Percentiles rank a stretch among this genome's conserved stretches.
Evolutionary conservation across 352 stramenopile genomes (phyloP).

Genomic region (Phytopythium kandeliae): DNA sequence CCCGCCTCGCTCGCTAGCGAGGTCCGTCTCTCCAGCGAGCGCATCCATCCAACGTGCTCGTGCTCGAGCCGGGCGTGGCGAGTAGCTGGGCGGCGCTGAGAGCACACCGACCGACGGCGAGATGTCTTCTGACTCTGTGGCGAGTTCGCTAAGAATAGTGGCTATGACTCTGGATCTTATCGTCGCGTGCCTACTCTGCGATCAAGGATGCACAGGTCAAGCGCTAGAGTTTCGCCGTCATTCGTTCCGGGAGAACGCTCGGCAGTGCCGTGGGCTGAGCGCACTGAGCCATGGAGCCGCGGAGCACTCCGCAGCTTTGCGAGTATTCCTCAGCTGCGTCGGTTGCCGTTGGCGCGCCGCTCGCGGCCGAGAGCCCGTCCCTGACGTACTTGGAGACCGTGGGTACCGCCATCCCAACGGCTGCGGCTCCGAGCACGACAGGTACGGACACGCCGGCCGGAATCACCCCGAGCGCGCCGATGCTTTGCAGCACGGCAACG

Average conservation of each 20-base stretch:
- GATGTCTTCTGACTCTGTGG: too few species aligned
- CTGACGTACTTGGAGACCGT: not conserved
- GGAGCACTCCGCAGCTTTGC: not conserved
- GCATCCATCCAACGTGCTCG: not conserved
- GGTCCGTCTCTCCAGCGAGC: not conserved
- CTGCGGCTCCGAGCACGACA: not conserved
- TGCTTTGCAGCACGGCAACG: conserved; percentile 38
- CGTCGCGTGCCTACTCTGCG: too few species aligned
- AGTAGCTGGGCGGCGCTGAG: too few species aligned
- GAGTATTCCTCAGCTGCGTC: not conserved
- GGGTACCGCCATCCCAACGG: not conserved
- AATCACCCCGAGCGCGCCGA: conserved; percentile 26
- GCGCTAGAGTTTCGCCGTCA: not conserved
- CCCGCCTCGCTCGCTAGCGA: not conserved
- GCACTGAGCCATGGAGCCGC: not conserved
- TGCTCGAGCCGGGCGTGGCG: too few species aligned
- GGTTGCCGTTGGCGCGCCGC: not conserved
- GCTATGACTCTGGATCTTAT: too few species aligned
- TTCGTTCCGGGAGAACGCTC: not conserved
- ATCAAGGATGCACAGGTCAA: too few species aligned
- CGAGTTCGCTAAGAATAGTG: not conserved
- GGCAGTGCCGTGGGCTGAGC: not conserved
- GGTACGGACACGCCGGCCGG: not conserved
- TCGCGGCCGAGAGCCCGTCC: not conserved
- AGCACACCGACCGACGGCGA: not conserved